Percentiles rank a stretch among this genome's conserved stretches.
Conservation (phyloP, 73 alveolate species). For the Paramecium tetraurelia region DNA sequence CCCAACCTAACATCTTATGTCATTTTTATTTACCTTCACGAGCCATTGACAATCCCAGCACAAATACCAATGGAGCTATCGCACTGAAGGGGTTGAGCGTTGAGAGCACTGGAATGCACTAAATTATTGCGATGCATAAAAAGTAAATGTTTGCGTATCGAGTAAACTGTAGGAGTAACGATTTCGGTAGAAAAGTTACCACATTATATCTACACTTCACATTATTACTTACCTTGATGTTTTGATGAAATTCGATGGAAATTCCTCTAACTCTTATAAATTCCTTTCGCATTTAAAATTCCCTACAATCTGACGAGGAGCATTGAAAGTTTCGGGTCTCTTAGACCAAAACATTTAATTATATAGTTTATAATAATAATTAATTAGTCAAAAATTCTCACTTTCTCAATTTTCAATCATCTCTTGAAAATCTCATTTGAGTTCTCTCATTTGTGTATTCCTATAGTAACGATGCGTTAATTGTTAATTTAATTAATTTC, state of each 20-base stretch:
- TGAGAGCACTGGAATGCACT: conserved; percentile 87
- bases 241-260: conserved; percentile 73
- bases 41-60: conserved; percentile 88
- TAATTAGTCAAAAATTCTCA: not conserved
- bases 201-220: conserved; percentile 56
- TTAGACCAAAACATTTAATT: not conserved
- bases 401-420: not conserved
- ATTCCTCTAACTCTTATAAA: not conserved
- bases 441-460: not conserved
- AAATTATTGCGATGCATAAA: conserved; percentile 75
- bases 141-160: conserved; percentile 84
- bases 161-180: conserved; percentile 72
- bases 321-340: not conserved
- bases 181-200: conserved; percentile 70
- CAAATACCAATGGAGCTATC: conserved; percentile 95
- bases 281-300: not conserved
- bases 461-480: not conserved
- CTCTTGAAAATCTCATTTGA: not conserved
- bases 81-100: conserved; percentile 96
- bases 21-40: conserved; percentile 76
- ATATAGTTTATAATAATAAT: not conserved
- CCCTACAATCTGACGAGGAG: not conserved
- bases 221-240: conserved; percentile 69
- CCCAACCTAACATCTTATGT: not conserved
- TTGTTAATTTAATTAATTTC: not conserved